Evolutionary conservation across 257 asterid genomes (phyloP).

Genomic region (Primulina huaijiensis): DNA sequence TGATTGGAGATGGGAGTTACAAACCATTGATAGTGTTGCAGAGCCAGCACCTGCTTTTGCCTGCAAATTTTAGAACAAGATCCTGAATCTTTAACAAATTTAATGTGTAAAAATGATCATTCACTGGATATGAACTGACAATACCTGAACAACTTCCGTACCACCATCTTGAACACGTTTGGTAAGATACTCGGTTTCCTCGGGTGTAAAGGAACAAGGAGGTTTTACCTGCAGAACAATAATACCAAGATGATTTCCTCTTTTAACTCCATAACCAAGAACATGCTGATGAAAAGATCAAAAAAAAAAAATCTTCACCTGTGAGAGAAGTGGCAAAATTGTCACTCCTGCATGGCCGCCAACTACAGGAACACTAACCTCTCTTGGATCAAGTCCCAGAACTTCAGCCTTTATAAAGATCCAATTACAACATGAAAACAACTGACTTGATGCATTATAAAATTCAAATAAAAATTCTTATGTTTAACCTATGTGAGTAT

Average conservation of each 20-base stretch:
- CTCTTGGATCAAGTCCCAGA: conserved; percentile 88
- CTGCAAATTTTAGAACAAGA: conserved; percentile 35
- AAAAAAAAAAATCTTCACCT: conserved; percentile 36
- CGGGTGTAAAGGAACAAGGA: conserved; percentile 72
- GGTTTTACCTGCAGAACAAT: conserved; percentile 65
- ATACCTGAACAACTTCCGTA: conserved; percentile 86
- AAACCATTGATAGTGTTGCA: conserved; percentile 86
- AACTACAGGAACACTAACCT: conserved; percentile 81
- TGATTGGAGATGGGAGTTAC: background rate
- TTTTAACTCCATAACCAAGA: background rate
- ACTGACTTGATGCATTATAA: background rate
- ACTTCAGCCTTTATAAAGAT: conserved; percentile 67
- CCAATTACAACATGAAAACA: background rate
- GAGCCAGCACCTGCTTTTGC: conserved; percentile 96
- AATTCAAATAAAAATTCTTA: background rate
- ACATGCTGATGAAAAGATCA: background rate
- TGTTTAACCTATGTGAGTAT: background rate
- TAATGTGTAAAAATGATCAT: background rate
- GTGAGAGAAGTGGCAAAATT: conserved; percentile 88
- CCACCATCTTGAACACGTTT: conserved; percentile 94
- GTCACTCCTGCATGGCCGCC: conserved; percentile 98
- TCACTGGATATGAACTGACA: background rate
- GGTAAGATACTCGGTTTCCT: conserved; percentile 73
- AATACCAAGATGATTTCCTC: background rate
- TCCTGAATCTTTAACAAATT: background rate